These are phyloP conservation scores for Canavalia ensiformis DNA, from an alignment of 306 rosid genomes.

Conservation along the genomic window DNA sequence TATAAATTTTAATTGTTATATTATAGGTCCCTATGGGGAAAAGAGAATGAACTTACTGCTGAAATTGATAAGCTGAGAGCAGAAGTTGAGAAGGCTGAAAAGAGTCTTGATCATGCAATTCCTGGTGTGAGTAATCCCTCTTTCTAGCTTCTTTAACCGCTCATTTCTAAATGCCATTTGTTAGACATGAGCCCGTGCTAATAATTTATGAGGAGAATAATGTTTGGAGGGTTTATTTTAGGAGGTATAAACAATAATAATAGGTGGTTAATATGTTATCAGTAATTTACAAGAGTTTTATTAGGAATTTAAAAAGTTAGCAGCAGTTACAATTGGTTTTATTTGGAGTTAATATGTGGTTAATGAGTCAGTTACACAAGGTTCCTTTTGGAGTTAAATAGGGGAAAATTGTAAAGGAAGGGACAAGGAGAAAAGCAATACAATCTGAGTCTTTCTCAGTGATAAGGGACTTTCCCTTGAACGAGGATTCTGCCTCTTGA, in stretches of 20 bases:
- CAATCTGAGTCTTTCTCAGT: background rate
- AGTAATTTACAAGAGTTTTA: background rate
- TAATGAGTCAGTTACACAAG: background rate
- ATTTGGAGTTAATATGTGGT: background rate
- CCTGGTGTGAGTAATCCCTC: slow-evolving; percentile 85
- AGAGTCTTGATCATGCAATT: slow-evolving; percentile 97
- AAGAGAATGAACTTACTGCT: slow-evolving; percentile 79
- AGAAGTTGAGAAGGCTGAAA: slow-evolving; percentile 96
- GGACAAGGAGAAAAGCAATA: background rate
- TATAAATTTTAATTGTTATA: slow-evolving; percentile 31
- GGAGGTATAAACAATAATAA: background rate
- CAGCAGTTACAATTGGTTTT: background rate
- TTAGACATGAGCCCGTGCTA: too few relatives aligned
- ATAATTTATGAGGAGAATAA: too few relatives aligned
- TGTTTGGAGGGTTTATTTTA: background rate
- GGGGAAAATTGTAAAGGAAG: background rate
- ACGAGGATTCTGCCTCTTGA: too few relatives aligned
- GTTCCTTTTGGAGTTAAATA: background rate
- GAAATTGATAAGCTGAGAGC: slow-evolving; percentile 88
- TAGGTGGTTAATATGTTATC: background rate
- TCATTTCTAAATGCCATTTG: slow-evolving; percentile 32
- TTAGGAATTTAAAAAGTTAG: background rate
- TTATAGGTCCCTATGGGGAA: slow-evolving; percentile 81
- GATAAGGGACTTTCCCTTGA: background rate
- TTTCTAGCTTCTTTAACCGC: slow-evolving; percentile 47